Base-by-base conservation (phyloP, 805 yeast genomes). In the Ogataea haglerorum region DNA sequence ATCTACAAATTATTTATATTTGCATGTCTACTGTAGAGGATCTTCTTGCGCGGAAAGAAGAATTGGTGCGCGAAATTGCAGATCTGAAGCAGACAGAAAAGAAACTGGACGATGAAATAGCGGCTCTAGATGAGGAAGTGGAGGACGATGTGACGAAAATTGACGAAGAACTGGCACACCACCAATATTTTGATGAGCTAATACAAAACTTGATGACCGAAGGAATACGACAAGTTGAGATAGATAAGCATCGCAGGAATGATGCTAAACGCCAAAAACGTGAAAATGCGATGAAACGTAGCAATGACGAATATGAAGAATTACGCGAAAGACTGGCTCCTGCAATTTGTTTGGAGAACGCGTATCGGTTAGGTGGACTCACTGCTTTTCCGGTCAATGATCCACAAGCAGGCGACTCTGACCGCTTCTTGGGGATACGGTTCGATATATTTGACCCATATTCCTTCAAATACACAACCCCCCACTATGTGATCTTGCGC, bases 301-400 rank as follows among this genome's bases (percentile, higher is more conserved):
- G 37, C 34, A 19, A 22, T 14, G 30, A 40, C 15, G 34, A 47
- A 7, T 50, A 32, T 24, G 31, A 40, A 8, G 18, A 35, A n/a
- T 21, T 49, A 24, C 47, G 42, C 35, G 39, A 25, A 8, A 55
- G 56, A 19, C 16, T 53, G 23, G 47, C 54, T 22, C 65, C 65
- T 10, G 61, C 61, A 33, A 66, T 72, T 27, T 57, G 67, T 31
- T 51, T 64, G 32, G 82, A 76, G 44, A 75, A 74, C 46, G 57
- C 74, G 14, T 66, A 63, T 40, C 51, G 82, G 38, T 51, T 75
- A 42, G 72, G 68, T 6, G 80, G 80, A 2, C 51, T 72, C 22
- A 75, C 81, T 0, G 72, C 72, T 0, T 76, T 76, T 40, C 76
- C 78, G 0, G 63, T 76, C 30, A 72, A 72, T 46, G 63, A 62